phyloP scores from a whole-genome alignment of 768 basidiomycete species.

The Suillus weaverae region DNA sequence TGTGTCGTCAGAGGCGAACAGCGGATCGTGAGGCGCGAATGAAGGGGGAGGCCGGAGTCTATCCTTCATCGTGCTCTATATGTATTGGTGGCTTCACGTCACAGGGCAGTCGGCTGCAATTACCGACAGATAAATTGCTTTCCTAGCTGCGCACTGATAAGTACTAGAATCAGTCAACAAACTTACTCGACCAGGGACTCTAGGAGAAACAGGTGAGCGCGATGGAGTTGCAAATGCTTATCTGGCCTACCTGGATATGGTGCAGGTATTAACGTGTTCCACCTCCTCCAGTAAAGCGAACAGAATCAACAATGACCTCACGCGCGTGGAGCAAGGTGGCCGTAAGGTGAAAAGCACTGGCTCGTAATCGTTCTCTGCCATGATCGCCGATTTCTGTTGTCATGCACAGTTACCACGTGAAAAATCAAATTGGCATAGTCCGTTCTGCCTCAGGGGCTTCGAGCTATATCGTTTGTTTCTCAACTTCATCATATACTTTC shows the following conservation, averaged over 20 bases:
- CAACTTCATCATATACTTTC: not conserved
- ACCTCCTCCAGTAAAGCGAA: not conserved
- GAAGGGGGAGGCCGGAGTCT: constrained; percentile 16
- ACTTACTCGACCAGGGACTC: not conserved
- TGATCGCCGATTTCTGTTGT: not conserved
- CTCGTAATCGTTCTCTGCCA: not conserved
- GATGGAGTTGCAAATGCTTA: not conserved
- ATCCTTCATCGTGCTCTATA: constrained; percentile 11
- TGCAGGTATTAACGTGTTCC: not conserved
- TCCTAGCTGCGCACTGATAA: not conserved
- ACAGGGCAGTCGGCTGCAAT: constrained; percentile 10
- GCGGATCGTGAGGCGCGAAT: constrained; percentile 16
- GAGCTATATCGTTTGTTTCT: not conserved
- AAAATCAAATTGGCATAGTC: not conserved
- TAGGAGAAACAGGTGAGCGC: not conserved
- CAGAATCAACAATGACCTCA: not conserved
- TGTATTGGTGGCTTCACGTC: constrained; percentile 4
- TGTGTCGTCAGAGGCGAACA: constrained; percentile 16
- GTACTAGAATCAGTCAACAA: not conserved
- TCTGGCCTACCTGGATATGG: not conserved
- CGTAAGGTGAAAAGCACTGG: not conserved
- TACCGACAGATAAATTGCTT: not conserved
- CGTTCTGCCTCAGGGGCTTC: not conserved
- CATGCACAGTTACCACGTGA: not conserved
- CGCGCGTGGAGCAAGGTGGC: not conserved